Evolutionary conservation across 106 monocot genomes (phyloP).

Genomic region (Dendrobium nobile): DNA sequence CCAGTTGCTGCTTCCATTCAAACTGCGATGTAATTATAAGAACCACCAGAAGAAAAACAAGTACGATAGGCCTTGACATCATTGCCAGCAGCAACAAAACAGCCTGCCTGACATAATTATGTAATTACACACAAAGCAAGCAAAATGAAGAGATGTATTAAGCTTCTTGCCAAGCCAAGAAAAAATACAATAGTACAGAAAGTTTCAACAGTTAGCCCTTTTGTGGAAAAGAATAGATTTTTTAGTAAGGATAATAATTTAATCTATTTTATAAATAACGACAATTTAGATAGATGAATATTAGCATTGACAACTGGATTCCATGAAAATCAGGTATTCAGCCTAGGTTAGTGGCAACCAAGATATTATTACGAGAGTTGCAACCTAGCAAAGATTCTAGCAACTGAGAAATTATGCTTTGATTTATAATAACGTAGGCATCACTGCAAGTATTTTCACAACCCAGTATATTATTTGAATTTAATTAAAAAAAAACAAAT

Average conservation of each 20-base stretch:
- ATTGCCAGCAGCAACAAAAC: conserved; percentile 4
- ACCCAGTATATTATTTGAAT: neutral
- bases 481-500: neutral
- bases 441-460: neutral
- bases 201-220: neutral
- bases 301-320: neutral
- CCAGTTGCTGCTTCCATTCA: conserved; percentile 76
- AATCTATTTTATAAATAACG: neutral
- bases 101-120: neutral
- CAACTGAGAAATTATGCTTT: neutral
- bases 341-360: neutral
- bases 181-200: neutral
- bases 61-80: conserved; percentile 52
- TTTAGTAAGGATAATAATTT: neutral
- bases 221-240: neutral
- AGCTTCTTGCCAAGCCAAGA: neutral
- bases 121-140: neutral
- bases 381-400: neutral
- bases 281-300: neutral
- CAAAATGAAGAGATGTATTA: neutral
- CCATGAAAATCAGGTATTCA: neutral
- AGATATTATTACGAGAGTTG: neutral
- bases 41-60: conserved; percentile 52
- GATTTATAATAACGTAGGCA: neutral
- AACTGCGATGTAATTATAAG: conserved; percentile 76